Evolutionary conservation across 129 eudicot genomes (phyloP), one percentile per base, ranked within the genome.

Genomic region (Helianthus tuberosus): DNA sequence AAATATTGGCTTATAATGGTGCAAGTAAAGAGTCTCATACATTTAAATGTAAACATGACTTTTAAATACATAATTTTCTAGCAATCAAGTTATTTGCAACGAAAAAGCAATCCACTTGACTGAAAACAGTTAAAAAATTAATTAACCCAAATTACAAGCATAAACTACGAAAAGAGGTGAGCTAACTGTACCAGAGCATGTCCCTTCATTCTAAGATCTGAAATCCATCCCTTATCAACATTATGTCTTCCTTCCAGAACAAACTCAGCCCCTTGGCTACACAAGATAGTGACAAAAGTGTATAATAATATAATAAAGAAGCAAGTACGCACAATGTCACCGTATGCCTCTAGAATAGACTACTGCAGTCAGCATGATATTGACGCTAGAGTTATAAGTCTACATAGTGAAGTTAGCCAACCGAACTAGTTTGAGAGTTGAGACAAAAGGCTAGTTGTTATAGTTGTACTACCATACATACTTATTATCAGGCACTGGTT

Each of bases 231-330:
- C 78, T 52, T 76, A 80, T 94, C 97, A 27, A 87, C 97, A 77
- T 94, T 88, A 85, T 90, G 98, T 50, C 97, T 87, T 75, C 98
- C 98, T 77, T 94, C 96, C 68, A 94, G 83, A 64, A 86, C 75
- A 73, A 84, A 84, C 36, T 83, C 84, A 47, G 77, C 73, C 59
- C 93, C 91, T 67, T 88, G 85, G 77, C 97, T 94, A 87, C 66
- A 58, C 58, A 66, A 75, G 47, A 82, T 35, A 66, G 49, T 23
- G 60, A 74, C 51, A 72, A 52, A 53, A 76, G 51, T 48, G 69
- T 68, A 25, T 23, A 64, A 8, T 6, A n/a, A 20, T 48, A 27
- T 76, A 48, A 47, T 3, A 68, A 5, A 46, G 16, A 46, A 29
- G 63, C 15, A 68, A 29, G 63, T 12, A 74, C 10, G 69, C 29